Evolutionary conservation across 306 rosid genomes (phyloP).

Genomic region (Lithocarpus polystachyus): DNA sequence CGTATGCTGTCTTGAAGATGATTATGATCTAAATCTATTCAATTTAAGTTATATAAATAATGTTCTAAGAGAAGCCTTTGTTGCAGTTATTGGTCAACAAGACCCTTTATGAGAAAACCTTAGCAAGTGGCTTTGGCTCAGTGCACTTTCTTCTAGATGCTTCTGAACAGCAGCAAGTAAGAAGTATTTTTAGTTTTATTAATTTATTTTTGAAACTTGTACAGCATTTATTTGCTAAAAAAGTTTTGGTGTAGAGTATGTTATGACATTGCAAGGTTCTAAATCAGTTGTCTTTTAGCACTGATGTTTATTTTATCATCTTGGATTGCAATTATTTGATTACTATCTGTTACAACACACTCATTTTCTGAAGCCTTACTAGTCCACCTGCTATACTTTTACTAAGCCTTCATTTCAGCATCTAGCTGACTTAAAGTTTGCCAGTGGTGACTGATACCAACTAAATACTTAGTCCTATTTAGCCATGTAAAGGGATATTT

Average conservation of each 20-base stretch:
- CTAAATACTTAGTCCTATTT: background rate
- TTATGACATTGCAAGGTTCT: background rate
- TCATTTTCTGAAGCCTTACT: background rate
- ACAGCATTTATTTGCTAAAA: background rate
- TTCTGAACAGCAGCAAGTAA: constrained; percentile 95
- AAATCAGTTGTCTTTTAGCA: background rate
- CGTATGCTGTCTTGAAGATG: constrained; percentile 8
- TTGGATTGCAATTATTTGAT: background rate
- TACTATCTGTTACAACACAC: background rate
- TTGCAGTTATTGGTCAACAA: constrained; percentile 86
- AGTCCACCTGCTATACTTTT: background rate
- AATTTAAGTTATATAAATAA: constrained; percentile 27
- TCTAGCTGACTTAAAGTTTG: background rate
- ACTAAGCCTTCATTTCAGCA: background rate
- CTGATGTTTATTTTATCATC: background rate
- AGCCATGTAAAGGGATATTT: background rate
- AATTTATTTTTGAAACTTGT: background rate
- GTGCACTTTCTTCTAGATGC: constrained; percentile 95
- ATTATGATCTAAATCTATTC: constrained; percentile 7
- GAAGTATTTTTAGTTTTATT: constrained; percentile 23
- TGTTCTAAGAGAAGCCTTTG: constrained; percentile 17
- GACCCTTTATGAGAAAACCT: constrained; percentile 88
- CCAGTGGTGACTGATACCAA: background rate
- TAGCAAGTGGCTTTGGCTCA: constrained; percentile 97
- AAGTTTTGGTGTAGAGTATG: background rate